phyloP scores from a whole-genome alignment of 257 asterid species.

The Jacaranda mimosifolia region DNA sequence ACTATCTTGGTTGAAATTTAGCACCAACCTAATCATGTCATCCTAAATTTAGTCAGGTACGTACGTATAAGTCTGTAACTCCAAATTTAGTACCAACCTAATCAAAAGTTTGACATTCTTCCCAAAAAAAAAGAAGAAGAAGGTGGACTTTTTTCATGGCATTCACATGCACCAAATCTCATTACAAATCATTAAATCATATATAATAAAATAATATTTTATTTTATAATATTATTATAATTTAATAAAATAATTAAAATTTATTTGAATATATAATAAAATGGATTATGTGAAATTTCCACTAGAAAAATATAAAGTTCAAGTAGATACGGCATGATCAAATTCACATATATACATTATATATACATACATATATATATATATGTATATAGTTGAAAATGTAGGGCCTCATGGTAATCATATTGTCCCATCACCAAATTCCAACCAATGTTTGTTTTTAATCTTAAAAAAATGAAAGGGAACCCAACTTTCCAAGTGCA shows the following conservation, averaged over 20 bases:
- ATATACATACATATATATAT: not conserved
- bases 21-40: not conserved
- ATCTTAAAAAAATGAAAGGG: slow-evolving; percentile 7
- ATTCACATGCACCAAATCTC: too few species aligned
- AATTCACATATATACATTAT: not conserved
- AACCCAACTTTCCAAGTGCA: slow-evolving; percentile 42
- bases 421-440: slow-evolving; percentile 50
- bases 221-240: too few species aligned
- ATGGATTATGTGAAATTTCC: too few species aligned
- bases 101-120: not conserved
- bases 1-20: not conserved
- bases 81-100: not conserved
- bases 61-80: not conserved
- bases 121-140: too few species aligned
- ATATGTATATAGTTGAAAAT: slow-evolving; percentile 21
- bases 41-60: not conserved
- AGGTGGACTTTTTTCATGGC: not conserved
- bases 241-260: too few species aligned
- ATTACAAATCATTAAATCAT: too few species aligned
- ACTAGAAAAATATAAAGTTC: too few species aligned
- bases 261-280: too few species aligned
- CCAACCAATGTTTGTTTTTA: slow-evolving; percentile 30
- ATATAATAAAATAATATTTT: too few species aligned
- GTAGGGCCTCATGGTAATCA: slow-evolving; percentile 43
- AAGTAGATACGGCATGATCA: too few species aligned